Percentiles rank a stretch among this genome's conserved stretches.
Conservation (phyloP, 257 asterid genomes). For the Avicennia marina region DNA sequence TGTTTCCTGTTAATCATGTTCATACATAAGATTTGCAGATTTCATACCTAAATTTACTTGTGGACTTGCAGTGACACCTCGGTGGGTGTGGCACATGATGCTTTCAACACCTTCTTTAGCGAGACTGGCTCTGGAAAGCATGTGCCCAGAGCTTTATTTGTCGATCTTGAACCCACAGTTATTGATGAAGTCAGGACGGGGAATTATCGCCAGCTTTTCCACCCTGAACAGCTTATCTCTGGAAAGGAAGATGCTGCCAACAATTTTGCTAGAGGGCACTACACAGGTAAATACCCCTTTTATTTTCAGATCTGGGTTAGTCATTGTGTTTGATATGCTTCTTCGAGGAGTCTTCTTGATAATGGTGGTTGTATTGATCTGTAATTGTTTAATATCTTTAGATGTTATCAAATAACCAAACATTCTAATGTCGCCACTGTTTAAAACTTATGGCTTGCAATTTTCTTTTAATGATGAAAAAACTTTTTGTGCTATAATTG, state of each 20-base stretch:
- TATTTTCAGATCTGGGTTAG: too few species aligned
- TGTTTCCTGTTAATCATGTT: too few species aligned
- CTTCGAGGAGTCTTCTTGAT: too few species aligned
- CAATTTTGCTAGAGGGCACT: constrained; percentile 93
- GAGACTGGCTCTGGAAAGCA: constrained; percentile 96
- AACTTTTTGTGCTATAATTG: too few species aligned
- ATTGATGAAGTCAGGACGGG: constrained; percentile 95
- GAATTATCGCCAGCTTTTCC: constrained; percentile 82
- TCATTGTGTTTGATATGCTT: too few species aligned
- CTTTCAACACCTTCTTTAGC: constrained; percentile 91
- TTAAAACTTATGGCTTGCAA: too few species aligned
- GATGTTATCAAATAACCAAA: too few species aligned
- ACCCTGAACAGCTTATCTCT: constrained; percentile 90
- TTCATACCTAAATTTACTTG: not conserved
- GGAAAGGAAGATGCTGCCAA: constrained; percentile 97
- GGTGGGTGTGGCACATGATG: constrained; percentile 95
- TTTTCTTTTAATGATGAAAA: too few species aligned
- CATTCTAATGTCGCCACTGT: too few species aligned
- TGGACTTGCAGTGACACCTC: constrained; percentile 52
- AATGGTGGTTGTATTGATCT: too few species aligned
- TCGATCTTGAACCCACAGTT: constrained; percentile 94
- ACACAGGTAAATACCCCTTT: constrained; percentile 33
- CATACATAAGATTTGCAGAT: too few species aligned
- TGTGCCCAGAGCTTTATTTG: constrained; percentile 90
- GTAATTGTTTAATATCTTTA: too few species aligned